Conservation (phyloP, 106 monocot genomes). For the Hemerocallis citrina region DNA sequence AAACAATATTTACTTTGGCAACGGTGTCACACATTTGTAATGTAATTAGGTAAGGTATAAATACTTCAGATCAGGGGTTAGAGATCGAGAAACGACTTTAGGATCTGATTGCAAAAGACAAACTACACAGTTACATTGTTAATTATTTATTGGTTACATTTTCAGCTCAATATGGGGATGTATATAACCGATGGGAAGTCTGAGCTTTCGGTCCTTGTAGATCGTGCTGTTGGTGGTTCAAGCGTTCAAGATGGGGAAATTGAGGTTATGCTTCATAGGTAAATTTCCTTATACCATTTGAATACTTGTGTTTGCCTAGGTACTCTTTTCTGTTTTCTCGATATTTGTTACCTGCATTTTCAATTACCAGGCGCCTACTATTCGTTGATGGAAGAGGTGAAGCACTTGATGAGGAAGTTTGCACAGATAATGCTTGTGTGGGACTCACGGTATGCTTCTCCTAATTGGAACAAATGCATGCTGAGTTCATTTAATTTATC, state of each 20-base stretch:
- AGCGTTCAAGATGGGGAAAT: slow-evolving; percentile 62
- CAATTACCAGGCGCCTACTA: slow-evolving; percentile 35
- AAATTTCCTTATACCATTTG: neutral
- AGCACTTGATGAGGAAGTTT: slow-evolving; percentile 64
- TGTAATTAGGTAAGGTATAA: too few species aligned
- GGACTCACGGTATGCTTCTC: slow-evolving; percentile 41
- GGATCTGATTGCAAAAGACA: too few species aligned
- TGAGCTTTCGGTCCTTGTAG: slow-evolving; percentile 61
- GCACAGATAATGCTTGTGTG: slow-evolving; percentile 28
- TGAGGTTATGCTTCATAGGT: slow-evolving; percentile 75
- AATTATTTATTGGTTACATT: slow-evolving; percentile 6
- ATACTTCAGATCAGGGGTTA: too few species aligned
- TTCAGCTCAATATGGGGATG: slow-evolving; percentile 63
- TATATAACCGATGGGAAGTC: slow-evolving; percentile 42
- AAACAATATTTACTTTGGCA: too few species aligned
- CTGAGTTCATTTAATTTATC: slow-evolving; percentile 1
- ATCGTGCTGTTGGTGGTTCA: slow-evolving; percentile 58
- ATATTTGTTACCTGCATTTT: slow-evolving; percentile 7
- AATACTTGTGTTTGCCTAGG: neutral
- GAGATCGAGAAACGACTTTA: too few species aligned
- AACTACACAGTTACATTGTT: neutral
- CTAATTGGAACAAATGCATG: neutral
- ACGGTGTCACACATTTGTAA: too few species aligned
- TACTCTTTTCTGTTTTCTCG: neutral
- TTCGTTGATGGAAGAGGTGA: slow-evolving; percentile 57